phyloP scores from a whole-genome alignment of 306 rosid genomes.

The Begonia masoniana region DNA sequence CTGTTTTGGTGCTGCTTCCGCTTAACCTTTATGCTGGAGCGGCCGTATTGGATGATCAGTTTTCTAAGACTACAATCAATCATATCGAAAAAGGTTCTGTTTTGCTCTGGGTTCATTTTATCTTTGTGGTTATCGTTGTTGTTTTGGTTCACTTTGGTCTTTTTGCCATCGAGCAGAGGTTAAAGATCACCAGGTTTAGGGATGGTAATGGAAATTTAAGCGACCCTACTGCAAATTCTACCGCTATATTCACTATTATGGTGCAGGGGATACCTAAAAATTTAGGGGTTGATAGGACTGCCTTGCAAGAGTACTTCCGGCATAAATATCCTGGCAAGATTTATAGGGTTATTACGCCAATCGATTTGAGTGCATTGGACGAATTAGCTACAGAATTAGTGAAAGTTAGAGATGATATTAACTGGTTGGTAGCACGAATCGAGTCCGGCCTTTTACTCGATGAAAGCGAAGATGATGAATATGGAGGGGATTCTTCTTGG shows the following conservation, averaged over 20 bases:
- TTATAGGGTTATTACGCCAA: conserved; percentile 58
- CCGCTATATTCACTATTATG: conserved; percentile 82
- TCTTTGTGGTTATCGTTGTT: conserved; percentile 49
- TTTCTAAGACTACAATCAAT: conserved; percentile 69
- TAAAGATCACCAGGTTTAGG: conserved; percentile 72
- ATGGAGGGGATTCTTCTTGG: conserved; percentile 6
- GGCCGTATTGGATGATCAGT: conserved; percentile 52
- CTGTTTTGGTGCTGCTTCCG: conserved; percentile 51
- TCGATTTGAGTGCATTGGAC: conserved; percentile 94
- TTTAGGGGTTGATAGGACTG: conserved; percentile 47
- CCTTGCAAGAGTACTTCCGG: conserved; percentile 68
- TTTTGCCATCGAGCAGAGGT: conserved; percentile 48
- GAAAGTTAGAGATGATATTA: conserved; percentile 57
- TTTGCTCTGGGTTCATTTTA: conserved; percentile 81
- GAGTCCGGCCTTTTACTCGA: conserved; percentile 56
- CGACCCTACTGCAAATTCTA: conserved; percentile 51
- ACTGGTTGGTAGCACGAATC: conserved; percentile 67
- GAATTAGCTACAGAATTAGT: conserved; percentile 64
- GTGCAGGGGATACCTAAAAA: conserved; percentile 86
- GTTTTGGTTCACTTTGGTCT: conserved; percentile 64
- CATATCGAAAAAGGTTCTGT: conserved; percentile 73
- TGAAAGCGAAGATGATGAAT: conserved; percentile 23
- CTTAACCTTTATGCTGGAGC: conserved; percentile 59
- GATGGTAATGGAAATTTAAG: conserved; percentile 78
- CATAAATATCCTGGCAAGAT: conserved; percentile 89